phyloP scores from a whole-genome alignment of 1,284 basidiomycete species.

The Ustilago curta region DNA sequence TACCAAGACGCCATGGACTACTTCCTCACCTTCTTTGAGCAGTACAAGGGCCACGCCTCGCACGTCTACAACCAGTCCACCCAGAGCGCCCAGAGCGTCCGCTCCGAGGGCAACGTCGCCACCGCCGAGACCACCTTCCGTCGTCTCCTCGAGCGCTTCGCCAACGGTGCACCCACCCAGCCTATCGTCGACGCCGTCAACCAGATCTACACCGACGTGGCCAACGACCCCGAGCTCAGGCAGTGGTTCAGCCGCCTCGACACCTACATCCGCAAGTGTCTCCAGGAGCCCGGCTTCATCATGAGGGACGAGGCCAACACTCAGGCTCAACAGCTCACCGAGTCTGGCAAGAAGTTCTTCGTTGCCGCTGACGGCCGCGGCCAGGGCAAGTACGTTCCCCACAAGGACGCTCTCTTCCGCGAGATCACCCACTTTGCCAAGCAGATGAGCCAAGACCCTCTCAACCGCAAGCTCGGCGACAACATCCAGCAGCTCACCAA shows the following conservation, averaged over 20 bases:
- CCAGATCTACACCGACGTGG: constrained; percentile 80
- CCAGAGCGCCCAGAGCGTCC: constrained; percentile 72
- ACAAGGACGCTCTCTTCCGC: constrained; percentile 85
- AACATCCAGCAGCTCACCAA: constrained; percentile 85
- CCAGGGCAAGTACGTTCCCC: constrained; percentile 80
- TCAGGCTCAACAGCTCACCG: constrained; percentile 71
- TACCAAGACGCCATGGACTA: constrained; percentile 77
- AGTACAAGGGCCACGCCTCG: constrained; percentile 80
- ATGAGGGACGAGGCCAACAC: constrained; percentile 78
- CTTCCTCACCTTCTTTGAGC: constrained; percentile 71
- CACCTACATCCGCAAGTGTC: constrained; percentile 72
- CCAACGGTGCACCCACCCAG: constrained; percentile 77
- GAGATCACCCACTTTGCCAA: constrained; percentile 81
- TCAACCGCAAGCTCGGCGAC: constrained; percentile 82
- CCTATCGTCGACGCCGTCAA: constrained; percentile 80
- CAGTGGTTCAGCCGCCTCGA: constrained; percentile 81
- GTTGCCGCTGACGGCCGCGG: constrained; percentile 69
- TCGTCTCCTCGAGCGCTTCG: constrained; percentile 87
- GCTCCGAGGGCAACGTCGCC: constrained; percentile 73
- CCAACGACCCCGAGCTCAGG: constrained; percentile 80
- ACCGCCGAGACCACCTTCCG: constrained; percentile 63
- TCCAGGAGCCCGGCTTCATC: constrained; percentile 89
- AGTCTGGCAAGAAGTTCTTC: constrained; percentile 64
- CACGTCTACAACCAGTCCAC: constrained; percentile 72
- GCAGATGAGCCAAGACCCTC: constrained; percentile 84